Conservation (phyloP, 306 rosid genomes). For the Glycyrrhiza uralensis region DNA sequence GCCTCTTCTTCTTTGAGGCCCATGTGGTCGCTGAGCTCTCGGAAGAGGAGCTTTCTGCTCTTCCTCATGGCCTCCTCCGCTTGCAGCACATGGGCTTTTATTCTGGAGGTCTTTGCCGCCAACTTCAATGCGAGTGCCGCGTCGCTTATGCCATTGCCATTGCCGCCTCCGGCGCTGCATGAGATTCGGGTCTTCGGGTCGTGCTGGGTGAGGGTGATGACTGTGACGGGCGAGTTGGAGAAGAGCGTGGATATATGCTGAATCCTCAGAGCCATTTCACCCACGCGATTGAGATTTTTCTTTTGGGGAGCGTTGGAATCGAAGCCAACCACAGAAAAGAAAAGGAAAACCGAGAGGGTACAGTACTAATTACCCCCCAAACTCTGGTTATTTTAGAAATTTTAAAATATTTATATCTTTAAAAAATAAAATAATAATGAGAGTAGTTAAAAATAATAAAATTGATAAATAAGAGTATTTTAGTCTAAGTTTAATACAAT, state of each 20-base stretch:
- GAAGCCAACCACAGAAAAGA: background rate
- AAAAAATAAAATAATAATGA: too few species aligned
- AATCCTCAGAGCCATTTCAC: slow-evolving; percentile 44
- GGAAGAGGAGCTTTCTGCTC: slow-evolving; percentile 65
- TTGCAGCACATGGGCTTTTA: slow-evolving; percentile 38
- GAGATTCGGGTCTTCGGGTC: slow-evolving; percentile 31
- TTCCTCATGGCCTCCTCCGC: slow-evolving; percentile 68
- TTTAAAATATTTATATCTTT: too few species aligned
- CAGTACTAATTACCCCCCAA: too few species aligned
- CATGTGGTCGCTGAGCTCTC: slow-evolving; percentile 50
- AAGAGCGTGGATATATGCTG: background rate
- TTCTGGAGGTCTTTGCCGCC: slow-evolving; percentile 42
- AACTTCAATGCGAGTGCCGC: slow-evolving; percentile 55
- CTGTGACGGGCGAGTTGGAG: slow-evolving; percentile 20
- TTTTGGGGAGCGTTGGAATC: background rate
- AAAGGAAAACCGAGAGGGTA: too few species aligned
- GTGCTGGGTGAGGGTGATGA: slow-evolving; percentile 19
- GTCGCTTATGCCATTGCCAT: slow-evolving; percentile 32
- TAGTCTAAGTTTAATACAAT: too few species aligned
- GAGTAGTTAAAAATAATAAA: too few species aligned
- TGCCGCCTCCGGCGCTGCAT: slow-evolving; percentile 24
- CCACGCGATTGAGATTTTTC: background rate
- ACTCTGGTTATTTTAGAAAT: too few species aligned
- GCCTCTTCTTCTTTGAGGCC: slow-evolving; percentile 49
- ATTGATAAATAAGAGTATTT: too few species aligned